Evolutionary conservation across 176 grass and related monocot genomes (phyloP), one percentile per base, ranked within the genome.

Genomic region (Phyllostachys edulis): DNA sequence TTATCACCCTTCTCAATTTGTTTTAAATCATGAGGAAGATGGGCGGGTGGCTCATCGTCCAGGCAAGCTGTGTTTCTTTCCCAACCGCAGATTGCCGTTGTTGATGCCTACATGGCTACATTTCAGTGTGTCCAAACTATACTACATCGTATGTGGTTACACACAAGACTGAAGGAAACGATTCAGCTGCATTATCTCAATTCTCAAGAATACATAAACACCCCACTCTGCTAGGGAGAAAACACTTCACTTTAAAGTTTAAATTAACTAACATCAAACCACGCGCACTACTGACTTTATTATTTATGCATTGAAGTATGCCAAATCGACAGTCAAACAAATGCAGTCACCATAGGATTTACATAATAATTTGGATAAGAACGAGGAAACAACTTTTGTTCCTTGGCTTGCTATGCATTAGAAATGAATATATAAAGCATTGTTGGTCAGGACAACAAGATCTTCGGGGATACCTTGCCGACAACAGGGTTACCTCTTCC

Each of bases 81-180:
- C 21, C 21, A 34, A 21, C 18, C 21, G 40, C 77, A 89, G 82
- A 12, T 90, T 94, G 82, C 29, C 46, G 87, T 70, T 21, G 85
- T 54, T 2, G 55, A 85, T 83, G 80, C 79, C 79, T 80, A 47
- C 24, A 62, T 62, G 24, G 23, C 23, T n/a, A 87, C 54, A 90
- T 83, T 23, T 47, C 16, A 1, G 17, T 1, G 2, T 7, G 10
- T 27, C 4, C 42, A 57, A 5, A 62, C 4, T 47, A 46, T 39
- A 52, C 4, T 27, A 64, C 4, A 23, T 51, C 24, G 0, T 62
- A 8, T 1, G 10, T 62, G 23, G n/a, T 62, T 13, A 27, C 59
- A 62, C 26, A 27, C 59, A 61, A 10, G 59, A 62, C 59, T 23
- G 7, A n/a, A 57, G 7, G 55, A n/a, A 57, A 57, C 6, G 2